Conservation (phyloP, 2,329 filamentous ascomycete species). For the Neophaeococcomyces mojaviensis region DNA sequence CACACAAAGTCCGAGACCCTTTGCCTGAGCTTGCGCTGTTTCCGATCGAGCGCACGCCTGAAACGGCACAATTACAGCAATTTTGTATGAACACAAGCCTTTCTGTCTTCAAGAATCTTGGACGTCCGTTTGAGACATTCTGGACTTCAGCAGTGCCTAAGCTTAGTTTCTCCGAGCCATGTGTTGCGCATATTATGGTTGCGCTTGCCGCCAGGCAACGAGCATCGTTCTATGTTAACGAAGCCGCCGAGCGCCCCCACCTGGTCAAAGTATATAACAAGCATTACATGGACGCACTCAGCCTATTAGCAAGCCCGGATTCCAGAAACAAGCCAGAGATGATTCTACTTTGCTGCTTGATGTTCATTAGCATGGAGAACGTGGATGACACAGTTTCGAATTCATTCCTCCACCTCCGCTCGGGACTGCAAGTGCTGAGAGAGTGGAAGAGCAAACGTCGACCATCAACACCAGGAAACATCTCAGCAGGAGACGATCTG, state of each 20-base stretch:
- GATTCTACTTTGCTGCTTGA: conserved; percentile 7
- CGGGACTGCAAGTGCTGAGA: conserved; percentile 6
- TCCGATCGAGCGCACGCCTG: conserved; percentile 4
- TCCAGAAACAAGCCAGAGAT: conserved; percentile 1
- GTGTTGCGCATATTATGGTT: conserved; percentile 8
- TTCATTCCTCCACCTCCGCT: conserved; percentile 4
- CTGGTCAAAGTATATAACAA: conserved; percentile 6
- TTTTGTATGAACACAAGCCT: conserved; percentile 8
- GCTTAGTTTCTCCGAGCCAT: conserved; percentile 7
- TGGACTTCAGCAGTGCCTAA: conserved; percentile 8
- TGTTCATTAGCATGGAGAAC: conserved; percentile 10
- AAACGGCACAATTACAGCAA: conserved; percentile 5
- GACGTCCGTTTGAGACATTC: conserved; percentile 4
- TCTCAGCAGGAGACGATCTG: neutral
- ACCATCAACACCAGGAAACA: neutral
- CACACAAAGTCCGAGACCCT: neutral
- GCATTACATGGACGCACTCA: conserved; percentile 6
- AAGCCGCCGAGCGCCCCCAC: neutral
- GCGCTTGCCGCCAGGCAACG: conserved; percentile 7
- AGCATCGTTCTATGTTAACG: conserved; percentile 5
- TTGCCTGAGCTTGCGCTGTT: conserved; percentile 6
- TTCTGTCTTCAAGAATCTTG: conserved; percentile 7
- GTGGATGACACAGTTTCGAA: conserved; percentile 7
- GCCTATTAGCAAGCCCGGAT: neutral
- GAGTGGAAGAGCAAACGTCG: conserved; percentile 4